phyloP scores from a whole-genome alignment of 2,329 filamentous ascomycete species.

The Trichoderma atroviride region DNA sequence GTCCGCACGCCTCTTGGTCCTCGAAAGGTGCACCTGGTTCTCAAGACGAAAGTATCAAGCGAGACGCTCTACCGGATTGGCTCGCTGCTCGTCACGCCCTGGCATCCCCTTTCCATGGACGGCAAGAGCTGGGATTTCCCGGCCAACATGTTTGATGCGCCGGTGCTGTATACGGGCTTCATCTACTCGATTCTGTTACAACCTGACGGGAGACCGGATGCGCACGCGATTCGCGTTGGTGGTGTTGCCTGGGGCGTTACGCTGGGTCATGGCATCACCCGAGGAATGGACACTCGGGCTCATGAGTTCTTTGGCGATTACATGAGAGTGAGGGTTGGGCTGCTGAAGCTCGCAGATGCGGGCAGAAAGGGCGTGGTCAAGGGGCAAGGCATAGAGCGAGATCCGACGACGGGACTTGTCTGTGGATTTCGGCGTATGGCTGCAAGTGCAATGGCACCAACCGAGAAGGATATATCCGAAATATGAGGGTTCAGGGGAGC shows the following conservation, averaged over 20 bases:
- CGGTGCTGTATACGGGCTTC: conserved; percentile 50
- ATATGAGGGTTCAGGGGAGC: not conserved
- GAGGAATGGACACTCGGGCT: conserved; percentile 43
- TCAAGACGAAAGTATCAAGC: conserved; percentile 51
- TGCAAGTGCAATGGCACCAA: not conserved
- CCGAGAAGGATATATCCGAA: not conserved
- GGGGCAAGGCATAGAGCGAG: conserved; percentile 48
- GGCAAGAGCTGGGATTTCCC: conserved; percentile 53
- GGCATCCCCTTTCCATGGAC: conserved; percentile 57
- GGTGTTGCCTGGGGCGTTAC: conserved; percentile 58
- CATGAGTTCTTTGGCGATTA: conserved; percentile 61
- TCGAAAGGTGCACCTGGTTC: conserved; percentile 52
- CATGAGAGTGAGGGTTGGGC: conserved; percentile 43
- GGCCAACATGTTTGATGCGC: conserved; percentile 37
- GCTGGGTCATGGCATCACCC: conserved; percentile 58
- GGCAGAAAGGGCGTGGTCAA: conserved; percentile 43
- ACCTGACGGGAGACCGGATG: conserved; percentile 45
- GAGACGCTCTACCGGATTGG: conserved; percentile 51
- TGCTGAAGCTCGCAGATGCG: conserved; percentile 35
- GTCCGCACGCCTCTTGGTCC: conserved; percentile 56
- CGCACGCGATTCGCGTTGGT: conserved; percentile 54
- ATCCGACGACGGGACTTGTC: conserved; percentile 45
- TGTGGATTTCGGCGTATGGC: conserved; percentile 32
- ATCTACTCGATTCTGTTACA: conserved; percentile 62
- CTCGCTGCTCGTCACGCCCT: conserved; percentile 57